Base-by-base conservation (phyloP, 805 yeast species). In the Barnettozyma populi region DNA sequence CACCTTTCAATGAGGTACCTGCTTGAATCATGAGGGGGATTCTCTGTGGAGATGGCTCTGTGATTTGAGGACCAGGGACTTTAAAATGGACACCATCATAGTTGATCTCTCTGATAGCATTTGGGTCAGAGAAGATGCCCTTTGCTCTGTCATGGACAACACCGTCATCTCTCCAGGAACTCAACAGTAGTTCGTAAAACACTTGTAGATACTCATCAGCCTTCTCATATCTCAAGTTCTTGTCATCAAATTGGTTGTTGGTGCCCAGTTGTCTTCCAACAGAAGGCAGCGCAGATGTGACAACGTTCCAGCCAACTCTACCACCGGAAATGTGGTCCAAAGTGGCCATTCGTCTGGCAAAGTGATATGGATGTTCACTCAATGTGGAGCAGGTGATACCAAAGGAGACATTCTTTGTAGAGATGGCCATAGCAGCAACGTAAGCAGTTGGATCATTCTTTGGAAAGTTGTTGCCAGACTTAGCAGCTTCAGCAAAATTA, bases 271-370 rank as follows among this genome's bases (percentile, higher is more conserved):
- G 71, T 54, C 72, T 61, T 9, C 76, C 72, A 9, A 77, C 76
- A 55, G 72, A 63, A 46, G 72, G 74, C 37, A 71, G 55, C 35
- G 66, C 62, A 2, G 76, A 68, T 4, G 75, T 68, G 34, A 73
- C 78, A 31, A 73, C 67, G 53, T 73, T 73, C 78, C 78, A 73
- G 27, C 77, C 78, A 47, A 74, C 57, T 55, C 78, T 65, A 18
- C 78, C 78, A 23, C 66, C 65, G 13, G 76, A 68, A 46, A 73
- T 65, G 46, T 73, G 75, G 49, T 73, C 78, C 45, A 73, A 59
- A 2, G 78, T 72, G 14, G 76, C 74, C 48, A 70, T 55, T 49
- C 76, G 62, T 59, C 76, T 63, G 10, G 75, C 72, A 40, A 73
- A 65, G 53, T 68, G 73, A 47, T 70, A 73, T 1, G 78, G 78